These are phyloP conservation scores for Arxiozyma slooffiae DNA, from an alignment of 1,139 yeast genomes.

Conservation along the genomic window DNA sequence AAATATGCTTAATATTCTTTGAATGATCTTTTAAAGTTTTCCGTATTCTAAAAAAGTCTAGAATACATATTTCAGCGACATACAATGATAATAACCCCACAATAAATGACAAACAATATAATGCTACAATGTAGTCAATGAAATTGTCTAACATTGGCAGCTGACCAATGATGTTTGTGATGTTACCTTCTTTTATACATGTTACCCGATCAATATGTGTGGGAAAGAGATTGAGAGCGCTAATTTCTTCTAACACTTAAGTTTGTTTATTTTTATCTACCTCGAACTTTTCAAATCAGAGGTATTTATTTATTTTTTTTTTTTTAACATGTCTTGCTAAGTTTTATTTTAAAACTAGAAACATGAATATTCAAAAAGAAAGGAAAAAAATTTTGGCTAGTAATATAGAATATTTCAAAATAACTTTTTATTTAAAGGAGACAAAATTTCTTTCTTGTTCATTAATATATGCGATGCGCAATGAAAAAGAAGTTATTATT, in stretches of 20 bases:
- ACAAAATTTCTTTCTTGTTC: background rate
- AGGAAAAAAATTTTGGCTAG: too few relatives aligned
- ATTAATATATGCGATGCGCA: background rate
- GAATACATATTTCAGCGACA: slow-evolving; percentile 22
- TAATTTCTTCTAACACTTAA: too few relatives aligned
- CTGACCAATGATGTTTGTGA: too few relatives aligned
- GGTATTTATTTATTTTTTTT: too few relatives aligned
- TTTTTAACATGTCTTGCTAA: background rate
- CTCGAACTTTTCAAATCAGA: too few relatives aligned
- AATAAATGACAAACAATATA: slow-evolving; percentile 10
- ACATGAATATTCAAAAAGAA: too few relatives aligned
- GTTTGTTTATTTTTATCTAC: background rate
- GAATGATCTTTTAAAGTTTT: slow-evolving; percentile 26
- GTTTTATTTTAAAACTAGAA: background rate
- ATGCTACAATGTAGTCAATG: background rate
- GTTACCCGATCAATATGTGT: background rate
- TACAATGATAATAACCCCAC: slow-evolving; percentile 17
- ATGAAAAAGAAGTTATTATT: too few relatives aligned
- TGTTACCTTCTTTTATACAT: too few relatives aligned
- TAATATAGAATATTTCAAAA: too few relatives aligned
- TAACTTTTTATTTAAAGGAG: too few relatives aligned
- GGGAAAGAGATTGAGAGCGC: background rate
- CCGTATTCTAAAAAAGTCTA: slow-evolving; percentile 32
- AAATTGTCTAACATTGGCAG: background rate
- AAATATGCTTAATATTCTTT: background rate